Percentiles rank a stretch among this genome's conserved stretches.
phyloP scores from a whole-genome alignment of 2,329 filamentous ascomycete genomes.

The Trichophyton simii region DNA sequence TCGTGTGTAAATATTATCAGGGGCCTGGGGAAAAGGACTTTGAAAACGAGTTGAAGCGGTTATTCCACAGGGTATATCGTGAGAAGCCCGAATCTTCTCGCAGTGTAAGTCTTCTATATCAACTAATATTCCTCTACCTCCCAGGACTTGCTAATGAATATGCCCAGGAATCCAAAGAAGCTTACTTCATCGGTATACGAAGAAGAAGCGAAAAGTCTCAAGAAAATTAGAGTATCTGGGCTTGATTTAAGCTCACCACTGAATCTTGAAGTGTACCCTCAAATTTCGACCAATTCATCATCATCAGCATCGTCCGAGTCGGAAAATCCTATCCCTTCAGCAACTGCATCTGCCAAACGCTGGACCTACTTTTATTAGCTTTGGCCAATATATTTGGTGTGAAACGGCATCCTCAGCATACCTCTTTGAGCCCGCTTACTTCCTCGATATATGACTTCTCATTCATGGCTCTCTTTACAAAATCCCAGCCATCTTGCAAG shows the following conservation, averaged over 20 bases:
- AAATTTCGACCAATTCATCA: background rate
- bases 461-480: conserved; percentile 47
- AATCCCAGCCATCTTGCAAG: conserved; percentile 44
- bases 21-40: conserved; percentile 72
- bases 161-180: conserved; percentile 66
- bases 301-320: background rate
- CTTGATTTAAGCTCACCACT: background rate
- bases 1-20: conserved; percentile 96
- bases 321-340: background rate
- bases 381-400: background rate
- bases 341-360: background rate
- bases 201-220: conserved; percentile 38
- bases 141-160: conserved; percentile 2
- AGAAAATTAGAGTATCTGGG: background rate
- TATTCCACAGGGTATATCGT: conserved; percentile 69
- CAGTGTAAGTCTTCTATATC: conserved; percentile 46
- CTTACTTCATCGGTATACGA: conserved; percentile 69
- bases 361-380: conserved; percentile 2
- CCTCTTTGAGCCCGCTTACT: conserved; percentile 49
- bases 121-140: background rate
- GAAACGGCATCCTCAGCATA: conserved; percentile 15
- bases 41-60: conserved; percentile 57
- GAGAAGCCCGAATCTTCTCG: conserved; percentile 89
- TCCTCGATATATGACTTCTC: conserved; percentile 53
- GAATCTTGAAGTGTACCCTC: background rate